A percentile compares a stretch with the other conserved stretches of the same genome.
Evolutionary conservation across 106 monocot genomes (phyloP).

Genomic region (Xerophyta viscosa): DNA sequence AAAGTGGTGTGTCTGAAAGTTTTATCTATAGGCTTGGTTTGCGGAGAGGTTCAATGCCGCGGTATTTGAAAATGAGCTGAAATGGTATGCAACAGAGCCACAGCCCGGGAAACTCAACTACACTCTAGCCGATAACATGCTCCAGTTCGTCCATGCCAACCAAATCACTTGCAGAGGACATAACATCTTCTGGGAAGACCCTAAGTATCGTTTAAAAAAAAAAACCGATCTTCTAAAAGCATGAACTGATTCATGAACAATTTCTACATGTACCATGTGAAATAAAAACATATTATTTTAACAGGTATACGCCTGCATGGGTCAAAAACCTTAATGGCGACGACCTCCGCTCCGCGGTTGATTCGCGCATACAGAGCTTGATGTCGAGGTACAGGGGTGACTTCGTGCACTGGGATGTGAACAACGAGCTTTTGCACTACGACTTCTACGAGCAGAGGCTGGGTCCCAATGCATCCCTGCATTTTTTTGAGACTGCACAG

Average conservation of each 20-base stretch:
- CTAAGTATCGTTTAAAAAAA: too few species aligned
- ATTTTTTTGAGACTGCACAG: conserved; percentile 66
- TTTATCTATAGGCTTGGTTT: conserved; percentile 74
- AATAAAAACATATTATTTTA: too few species aligned
- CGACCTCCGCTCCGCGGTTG: conserved; percentile 53
- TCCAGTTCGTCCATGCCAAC: conserved; percentile 56
- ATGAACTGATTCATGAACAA: too few species aligned
- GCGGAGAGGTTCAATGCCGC: conserved; percentile 76
- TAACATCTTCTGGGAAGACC: conserved; percentile 99
- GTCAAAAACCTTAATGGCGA: conserved; percentile 57
- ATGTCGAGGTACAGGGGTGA: conserved; percentile 74
- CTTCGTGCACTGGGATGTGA: conserved; percentile 97
- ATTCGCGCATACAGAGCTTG: conserved; percentile 55
- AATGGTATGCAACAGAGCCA: conserved; percentile 90
- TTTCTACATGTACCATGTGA: too few species aligned
- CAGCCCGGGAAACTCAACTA: conserved; percentile 60
- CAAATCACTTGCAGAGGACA: conserved; percentile 67
- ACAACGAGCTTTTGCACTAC: conserved; percentile 95
- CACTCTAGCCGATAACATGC: conserved; percentile 65
- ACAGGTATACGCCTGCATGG: conserved; percentile 73
- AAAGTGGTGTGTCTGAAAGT: not conserved
- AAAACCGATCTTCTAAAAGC: too few species aligned
- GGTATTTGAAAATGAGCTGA: conserved; percentile 97
- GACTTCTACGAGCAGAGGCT: conserved; percentile 86
- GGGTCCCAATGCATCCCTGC: conserved; percentile 45